Percentiles rank a stretch among this genome's conserved stretches.
Evolutionary conservation across 75 land plant genomes (phyloP).

Genomic region (Azolla pinnata): DNA sequence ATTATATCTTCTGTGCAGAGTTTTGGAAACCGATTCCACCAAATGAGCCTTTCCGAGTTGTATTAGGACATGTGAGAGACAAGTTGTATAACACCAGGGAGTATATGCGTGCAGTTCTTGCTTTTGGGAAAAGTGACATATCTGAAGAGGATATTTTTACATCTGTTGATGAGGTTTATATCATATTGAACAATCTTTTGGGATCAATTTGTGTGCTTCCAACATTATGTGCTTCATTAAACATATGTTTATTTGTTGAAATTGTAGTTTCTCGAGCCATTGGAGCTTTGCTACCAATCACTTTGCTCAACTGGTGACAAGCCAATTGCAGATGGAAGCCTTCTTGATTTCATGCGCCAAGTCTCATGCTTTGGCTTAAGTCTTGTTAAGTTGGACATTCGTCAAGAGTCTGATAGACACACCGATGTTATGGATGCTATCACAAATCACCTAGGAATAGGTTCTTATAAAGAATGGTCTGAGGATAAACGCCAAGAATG

Average conservation of each 20-base stretch:
- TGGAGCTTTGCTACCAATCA: constrained; percentile 82
- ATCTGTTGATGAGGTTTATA: constrained; percentile 54
- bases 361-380: constrained; percentile 81
- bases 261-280: constrained; percentile 70
- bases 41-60: constrained; percentile 88
- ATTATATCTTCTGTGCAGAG: constrained; percentile 40
- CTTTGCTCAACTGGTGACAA: constrained; percentile 78
- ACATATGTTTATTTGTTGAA: not conserved
- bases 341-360: constrained; percentile 84
- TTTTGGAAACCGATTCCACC: constrained; percentile 92
- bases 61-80: constrained; percentile 85
- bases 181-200: not conserved
- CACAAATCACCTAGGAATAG: constrained; percentile 62
- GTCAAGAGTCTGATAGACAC: constrained; percentile 92
- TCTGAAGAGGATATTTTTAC: constrained; percentile 66
- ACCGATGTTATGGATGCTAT: constrained; percentile 84
- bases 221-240: not conserved
- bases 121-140: constrained; percentile 66
- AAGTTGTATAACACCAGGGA: constrained; percentile 86
- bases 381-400: constrained; percentile 73
- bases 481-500: constrained; percentile 71
- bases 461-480: constrained; percentile 74
- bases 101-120: constrained; percentile 60
- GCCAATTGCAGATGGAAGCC: constrained; percentile 86
- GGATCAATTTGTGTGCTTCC: not conserved